These are phyloP conservation scores for Gossypium sturtianum DNA, from an alignment of 345 rosid species.

Conservation along the genomic window DNA sequence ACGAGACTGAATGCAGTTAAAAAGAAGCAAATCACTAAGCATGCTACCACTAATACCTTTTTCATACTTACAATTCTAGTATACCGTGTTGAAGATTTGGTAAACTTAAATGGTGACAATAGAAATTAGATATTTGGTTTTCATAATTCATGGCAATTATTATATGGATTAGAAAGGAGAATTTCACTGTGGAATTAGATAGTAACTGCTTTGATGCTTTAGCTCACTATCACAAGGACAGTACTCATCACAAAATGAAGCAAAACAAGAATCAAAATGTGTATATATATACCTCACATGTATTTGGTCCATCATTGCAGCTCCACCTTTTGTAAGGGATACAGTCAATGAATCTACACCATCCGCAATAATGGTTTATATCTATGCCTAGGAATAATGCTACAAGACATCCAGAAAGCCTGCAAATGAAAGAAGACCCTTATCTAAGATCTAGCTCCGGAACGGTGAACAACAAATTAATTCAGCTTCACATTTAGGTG, in stretches of 20 bases:
- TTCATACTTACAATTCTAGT: neutral
- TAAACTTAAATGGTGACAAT: neutral
- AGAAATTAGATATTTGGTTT: neutral
- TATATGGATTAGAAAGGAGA: neutral
- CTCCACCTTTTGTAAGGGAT: constrained; percentile 64
- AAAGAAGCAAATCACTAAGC: neutral
- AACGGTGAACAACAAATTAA: constrained; percentile 1
- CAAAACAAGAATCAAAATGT: constrained; percentile 24
- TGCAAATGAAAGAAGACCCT: constrained; percentile 18
- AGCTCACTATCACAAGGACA: neutral
- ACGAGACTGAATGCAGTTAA: neutral
- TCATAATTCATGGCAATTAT: neutral
- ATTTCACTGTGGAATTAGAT: neutral
- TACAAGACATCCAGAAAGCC: constrained; percentile 47
- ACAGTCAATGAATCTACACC: constrained; percentile 71
- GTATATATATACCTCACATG: constrained; percentile 60
- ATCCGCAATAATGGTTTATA: constrained; percentile 52
- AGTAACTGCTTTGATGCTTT: neutral
- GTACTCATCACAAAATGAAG: neutral
- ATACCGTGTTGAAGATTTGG: neutral
- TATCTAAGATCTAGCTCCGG: constrained; percentile 1
- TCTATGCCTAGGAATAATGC: constrained; percentile 43
- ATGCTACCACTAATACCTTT: neutral
- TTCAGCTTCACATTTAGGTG: neutral
- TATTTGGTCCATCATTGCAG: constrained; percentile 54